These are phyloP conservation scores for Venturiaceae sp. DNA, from an alignment of 2,329 filamentous ascomycete genomes.

Conservation along the genomic window DNA sequence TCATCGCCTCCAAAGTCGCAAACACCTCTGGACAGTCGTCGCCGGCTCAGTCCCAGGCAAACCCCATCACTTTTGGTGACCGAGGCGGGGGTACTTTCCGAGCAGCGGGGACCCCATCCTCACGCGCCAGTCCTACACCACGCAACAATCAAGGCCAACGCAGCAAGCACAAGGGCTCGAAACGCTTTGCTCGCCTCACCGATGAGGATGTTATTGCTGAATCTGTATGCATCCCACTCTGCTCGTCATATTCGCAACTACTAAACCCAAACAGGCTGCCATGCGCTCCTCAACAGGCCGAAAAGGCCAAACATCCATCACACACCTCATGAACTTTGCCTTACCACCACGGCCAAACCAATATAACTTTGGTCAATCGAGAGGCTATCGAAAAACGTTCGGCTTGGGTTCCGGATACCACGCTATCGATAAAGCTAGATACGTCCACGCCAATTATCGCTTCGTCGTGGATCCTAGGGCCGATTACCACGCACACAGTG, in stretches of 20 bases:
- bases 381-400: slow-evolving; percentile 57
- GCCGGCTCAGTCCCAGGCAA: slow-evolving; percentile 32
- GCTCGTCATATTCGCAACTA: no score
- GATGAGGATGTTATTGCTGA: slow-evolving; percentile 87
- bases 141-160: slow-evolving; percentile 68
- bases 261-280: slow-evolving; percentile 36
- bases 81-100: slow-evolving; percentile 24
- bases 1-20: slow-evolving; percentile 20
- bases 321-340: slow-evolving; percentile 88
- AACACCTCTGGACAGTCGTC: slow-evolving; percentile 24
- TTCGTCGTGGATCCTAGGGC: slow-evolving; percentile 84
- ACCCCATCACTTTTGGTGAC: slow-evolving; percentile 29
- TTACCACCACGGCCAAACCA: slow-evolving; percentile 64
- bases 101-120: slow-evolving; percentile 22
- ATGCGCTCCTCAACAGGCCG: slow-evolving; percentile 59
- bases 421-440: slow-evolving; percentile 81
- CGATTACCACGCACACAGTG: slow-evolving; percentile 69
- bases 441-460: slow-evolving; percentile 90
- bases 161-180: slow-evolving; percentile 77
- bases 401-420: slow-evolving; percentile 84
- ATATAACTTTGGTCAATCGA: slow-evolving; percentile 41
- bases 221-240: no score
- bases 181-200: slow-evolving; percentile 55
- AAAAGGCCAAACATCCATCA: slow-evolving; percentile 93
- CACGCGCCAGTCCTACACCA: slow-evolving; percentile 37